Conservation (phyloP, 306 rosid genomes). For the Cucurbita maxima region DNA sequence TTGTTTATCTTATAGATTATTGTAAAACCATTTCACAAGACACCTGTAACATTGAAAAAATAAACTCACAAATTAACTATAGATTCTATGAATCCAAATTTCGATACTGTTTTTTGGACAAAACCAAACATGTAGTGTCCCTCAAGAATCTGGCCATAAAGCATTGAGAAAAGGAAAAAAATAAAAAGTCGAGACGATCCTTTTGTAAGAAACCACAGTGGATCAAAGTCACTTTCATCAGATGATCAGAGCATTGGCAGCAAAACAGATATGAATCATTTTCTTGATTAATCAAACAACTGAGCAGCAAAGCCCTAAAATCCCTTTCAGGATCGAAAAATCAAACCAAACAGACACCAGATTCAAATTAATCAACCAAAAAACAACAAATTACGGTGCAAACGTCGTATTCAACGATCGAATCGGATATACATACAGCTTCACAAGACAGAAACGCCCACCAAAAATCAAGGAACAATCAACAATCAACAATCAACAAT, state of each 20-base stretch:
- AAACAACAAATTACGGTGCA: neutral
- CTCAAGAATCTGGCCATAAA: neutral
- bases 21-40: neutral
- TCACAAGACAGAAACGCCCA: neutral
- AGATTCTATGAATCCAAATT: neutral
- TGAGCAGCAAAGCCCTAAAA: neutral
- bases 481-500: neutral
- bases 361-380: neutral
- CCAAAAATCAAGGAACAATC: neutral
- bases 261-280: neutral
- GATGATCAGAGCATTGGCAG: neutral
- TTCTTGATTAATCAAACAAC: neutral
- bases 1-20: neutral
- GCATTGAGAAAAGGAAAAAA: neutral
- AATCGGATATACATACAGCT: neutral
- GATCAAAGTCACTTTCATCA: no score
- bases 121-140: neutral
- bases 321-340: neutral
- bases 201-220: no score
- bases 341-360: neutral
- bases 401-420: neutral
- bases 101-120: neutral
- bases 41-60: neutral
- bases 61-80: neutral
- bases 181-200: no score